Evolutionary conservation across 2,329 filamentous ascomycete species (phyloP), one percentile per base, ranked within the genome.

Genomic region (Chaetomiaceae sp.): DNA sequence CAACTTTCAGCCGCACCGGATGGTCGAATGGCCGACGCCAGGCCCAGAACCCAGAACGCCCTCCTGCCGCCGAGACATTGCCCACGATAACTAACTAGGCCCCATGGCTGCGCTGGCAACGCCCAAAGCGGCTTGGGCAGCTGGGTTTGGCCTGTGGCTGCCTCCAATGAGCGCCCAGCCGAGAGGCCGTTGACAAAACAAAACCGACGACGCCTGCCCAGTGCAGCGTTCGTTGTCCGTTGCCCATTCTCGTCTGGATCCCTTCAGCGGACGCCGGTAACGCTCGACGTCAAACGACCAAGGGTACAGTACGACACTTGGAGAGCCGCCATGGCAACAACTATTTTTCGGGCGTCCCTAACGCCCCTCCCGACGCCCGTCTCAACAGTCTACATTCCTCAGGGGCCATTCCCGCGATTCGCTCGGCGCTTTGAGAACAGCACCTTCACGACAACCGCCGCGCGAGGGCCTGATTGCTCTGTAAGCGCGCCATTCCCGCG

Each of bases 371-470:
- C 48, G 20, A 48, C 43, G 3, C 36, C 43, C 5, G 16, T 38
- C 20, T 37, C 47, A 21, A 47, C 41, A 7, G 23, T 16, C 23
- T 30, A 41, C 25, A 25, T 32, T 25, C 53, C 48, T 2, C 34
- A 8, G 10, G 16, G 25, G n/a, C 43, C 47, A 4, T 34, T 51
- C 11, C 36, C 40, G n/a, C 32, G n/a, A 2, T 33, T 41, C 29
- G 16, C 5, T 11, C 36, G 46, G 13, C 48, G 49, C 4, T 51
- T 51, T 10, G 42, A 37, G 18, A 54, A 54, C 25, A 20, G 38
- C 30, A 51, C 53, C 16, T 18, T 49, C 5, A 51, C 43, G 5
- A 38, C 48, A 16, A 46, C 9, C 8, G 42, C 37, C 4, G n/a
- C n/a, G n/a, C 36, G 20, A 9, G 46, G 27, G 25, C 14, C 46